Conservation (phyloP, 345 rosid species). For the Eucalyptus dawsonii region DNA sequence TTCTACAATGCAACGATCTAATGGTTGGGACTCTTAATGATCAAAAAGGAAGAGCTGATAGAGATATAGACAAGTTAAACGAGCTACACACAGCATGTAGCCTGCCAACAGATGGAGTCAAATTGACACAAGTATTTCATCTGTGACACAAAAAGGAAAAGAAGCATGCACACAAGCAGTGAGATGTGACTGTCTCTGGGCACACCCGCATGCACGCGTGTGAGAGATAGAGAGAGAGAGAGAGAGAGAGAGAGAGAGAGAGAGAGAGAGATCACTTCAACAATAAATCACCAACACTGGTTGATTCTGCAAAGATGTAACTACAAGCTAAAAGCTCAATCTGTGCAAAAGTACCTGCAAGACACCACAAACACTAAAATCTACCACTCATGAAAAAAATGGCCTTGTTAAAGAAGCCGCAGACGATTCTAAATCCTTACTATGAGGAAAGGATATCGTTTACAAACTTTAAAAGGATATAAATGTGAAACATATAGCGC, state of each 20-base stretch:
- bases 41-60: not conserved
- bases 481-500: not conserved
- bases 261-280: not conserved
- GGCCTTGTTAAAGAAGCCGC: not conserved
- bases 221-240: not conserved
- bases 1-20: not conserved
- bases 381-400: not conserved
- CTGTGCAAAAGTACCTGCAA: not conserved
- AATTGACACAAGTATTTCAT: not conserved
- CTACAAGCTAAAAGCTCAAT: not conserved
- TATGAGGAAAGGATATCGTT: not conserved
- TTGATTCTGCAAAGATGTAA: not conserved
- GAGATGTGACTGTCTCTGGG: not conserved
- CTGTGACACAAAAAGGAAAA: not conserved
- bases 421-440: not conserved
- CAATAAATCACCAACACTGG: not conserved
- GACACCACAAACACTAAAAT: not conserved
- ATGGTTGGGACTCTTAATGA: not conserved
- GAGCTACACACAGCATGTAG: not conserved
- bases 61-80: not conserved
- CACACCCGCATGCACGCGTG: rapidly evolving
- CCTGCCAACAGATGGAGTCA: not conserved
- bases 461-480: not conserved
- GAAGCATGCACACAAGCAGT: not conserved
- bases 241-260: not conserved